phyloP scores from a whole-genome alignment of 2,329 filamentous ascomycete genomes.

The Aureobasidium sp. region DNA sequence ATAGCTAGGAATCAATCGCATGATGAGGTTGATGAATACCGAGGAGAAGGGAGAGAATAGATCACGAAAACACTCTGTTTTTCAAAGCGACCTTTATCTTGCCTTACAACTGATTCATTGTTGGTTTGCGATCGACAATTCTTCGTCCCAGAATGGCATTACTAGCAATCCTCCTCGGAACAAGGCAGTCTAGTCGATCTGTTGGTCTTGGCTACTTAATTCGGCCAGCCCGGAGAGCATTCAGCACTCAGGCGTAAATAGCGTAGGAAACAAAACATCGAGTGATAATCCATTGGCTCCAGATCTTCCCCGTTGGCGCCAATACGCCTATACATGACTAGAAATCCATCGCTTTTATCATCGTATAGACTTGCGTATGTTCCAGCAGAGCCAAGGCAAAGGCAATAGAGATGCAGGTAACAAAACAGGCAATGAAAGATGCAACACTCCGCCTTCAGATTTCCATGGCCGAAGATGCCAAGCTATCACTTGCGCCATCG shows the following conservation, averaged over 20 bases:
- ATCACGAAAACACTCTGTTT: too few relatives aligned
- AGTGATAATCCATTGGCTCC: neutral
- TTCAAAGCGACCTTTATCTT: neutral
- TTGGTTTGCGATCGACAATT: neutral
- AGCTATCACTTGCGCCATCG: slow-evolving; percentile 12
- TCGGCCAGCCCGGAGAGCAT: too few relatives aligned
- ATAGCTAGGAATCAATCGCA: neutral
- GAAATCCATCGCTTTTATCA: neutral
- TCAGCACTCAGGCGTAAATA: neutral
- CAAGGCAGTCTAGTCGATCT: too few relatives aligned
- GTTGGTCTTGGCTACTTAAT: too few relatives aligned
- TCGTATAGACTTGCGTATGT: neutral
- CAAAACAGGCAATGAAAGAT: neutral
- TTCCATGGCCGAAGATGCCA: slow-evolving; percentile 5
- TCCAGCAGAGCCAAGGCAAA: neutral
- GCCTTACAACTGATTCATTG: too few relatives aligned
- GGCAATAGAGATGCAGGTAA: neutral
- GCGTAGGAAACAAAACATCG: neutral
- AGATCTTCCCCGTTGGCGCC: neutral
- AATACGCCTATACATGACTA: neutral
- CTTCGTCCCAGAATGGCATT: too few relatives aligned
- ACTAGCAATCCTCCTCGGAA: neutral
- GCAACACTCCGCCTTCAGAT: neutral
- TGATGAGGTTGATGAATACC: neutral
- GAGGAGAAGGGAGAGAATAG: neutral